Base-by-base conservation (phyloP, 768 basidiomycete genomes). In the Antrodiella citrinella region DNA sequence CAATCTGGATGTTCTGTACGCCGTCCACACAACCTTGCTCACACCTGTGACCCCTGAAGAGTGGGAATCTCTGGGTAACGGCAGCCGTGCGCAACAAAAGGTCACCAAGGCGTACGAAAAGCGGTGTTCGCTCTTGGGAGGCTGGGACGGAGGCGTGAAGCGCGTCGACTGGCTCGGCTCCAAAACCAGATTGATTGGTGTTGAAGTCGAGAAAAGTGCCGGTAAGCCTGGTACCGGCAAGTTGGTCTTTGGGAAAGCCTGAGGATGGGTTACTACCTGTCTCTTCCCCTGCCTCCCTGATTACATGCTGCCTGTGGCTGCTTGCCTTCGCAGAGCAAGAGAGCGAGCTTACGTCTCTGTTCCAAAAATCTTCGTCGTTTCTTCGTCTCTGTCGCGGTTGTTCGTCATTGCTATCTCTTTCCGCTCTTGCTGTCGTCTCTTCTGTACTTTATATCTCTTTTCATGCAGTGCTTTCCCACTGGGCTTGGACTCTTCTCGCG, bases 91-190 rank as follows among this genome's bases (percentile, higher is more conserved):
- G 21, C 83, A 85, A 60, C 73, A 80, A 45, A 77, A 75, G 54
- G 74, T 81, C 15, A 72, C 80, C 15, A 69, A 69, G 22, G 81
- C 81, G 26, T 86, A 84, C 57, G 78, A 84, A 61, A 72, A 72
- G 54, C 69, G 84, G 25, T 86, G 84, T 52, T 66, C 69, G 49
- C 72, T 69, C 55, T 72, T 76, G 62, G 81, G 81, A 22, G 81
- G 80, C 11, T 83, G 81, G 82, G 80, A 82, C 22, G 72, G 72
- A 18, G 84, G 84, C n/a, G 79, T 86, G 23, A 72, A 81, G 43
- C 67, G 84, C 45, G 62, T 85, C 12, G 84, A 86, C 65, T 84
- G 78, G 74, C 68, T 86, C 42, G 78, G 78, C 18, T 72, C 75
- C 25, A 83, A 80, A 59, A 81, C 78, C 25, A 66, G 70, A 43